phyloP scores from a whole-genome alignment of 192 early-diverging fungal species.

The Rhizophagus sp. region DNA sequence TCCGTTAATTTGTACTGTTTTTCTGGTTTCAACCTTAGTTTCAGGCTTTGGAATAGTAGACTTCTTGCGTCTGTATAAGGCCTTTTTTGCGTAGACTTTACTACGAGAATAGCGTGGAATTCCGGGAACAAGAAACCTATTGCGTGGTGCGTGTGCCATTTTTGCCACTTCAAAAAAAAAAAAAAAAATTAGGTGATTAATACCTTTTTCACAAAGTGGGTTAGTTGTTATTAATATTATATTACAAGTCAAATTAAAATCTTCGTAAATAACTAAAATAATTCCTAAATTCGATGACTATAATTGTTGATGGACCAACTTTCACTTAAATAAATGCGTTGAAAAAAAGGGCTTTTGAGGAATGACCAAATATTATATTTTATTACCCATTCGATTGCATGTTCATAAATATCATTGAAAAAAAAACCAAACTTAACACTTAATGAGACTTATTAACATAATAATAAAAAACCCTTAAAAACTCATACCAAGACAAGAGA shows the following conservation, averaged over 20 bases:
- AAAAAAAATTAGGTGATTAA: too few relatives aligned
- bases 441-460: background rate
- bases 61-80: constrained; percentile 88
- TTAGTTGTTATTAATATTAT: too few relatives aligned
- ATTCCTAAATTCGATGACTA: background rate
- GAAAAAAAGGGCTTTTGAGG: too few relatives aligned
- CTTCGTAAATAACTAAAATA: background rate
- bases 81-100: constrained; percentile 81
- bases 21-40: constrained; percentile 52
- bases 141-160: constrained; percentile 54
- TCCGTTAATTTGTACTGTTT: constrained; percentile 73
- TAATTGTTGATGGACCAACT: too few relatives aligned
- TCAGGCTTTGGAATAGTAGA: constrained; percentile 50
- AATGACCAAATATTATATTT: too few relatives aligned
- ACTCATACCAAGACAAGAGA: constrained; percentile 18
- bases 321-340: too few relatives aligned
- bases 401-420: background rate
- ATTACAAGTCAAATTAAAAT: too few relatives aligned
- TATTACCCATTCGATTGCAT: background rate
- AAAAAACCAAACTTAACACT: too few relatives aligned
- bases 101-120: constrained; percentile 84
- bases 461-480: background rate
- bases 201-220: too few relatives aligned
- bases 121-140: constrained; percentile 83
- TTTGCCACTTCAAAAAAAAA: background rate